These are phyloP conservation scores for Zelonia costaricensis DNA, from an alignment of 208 protist genomes.

Conservation along the genomic window DNA sequence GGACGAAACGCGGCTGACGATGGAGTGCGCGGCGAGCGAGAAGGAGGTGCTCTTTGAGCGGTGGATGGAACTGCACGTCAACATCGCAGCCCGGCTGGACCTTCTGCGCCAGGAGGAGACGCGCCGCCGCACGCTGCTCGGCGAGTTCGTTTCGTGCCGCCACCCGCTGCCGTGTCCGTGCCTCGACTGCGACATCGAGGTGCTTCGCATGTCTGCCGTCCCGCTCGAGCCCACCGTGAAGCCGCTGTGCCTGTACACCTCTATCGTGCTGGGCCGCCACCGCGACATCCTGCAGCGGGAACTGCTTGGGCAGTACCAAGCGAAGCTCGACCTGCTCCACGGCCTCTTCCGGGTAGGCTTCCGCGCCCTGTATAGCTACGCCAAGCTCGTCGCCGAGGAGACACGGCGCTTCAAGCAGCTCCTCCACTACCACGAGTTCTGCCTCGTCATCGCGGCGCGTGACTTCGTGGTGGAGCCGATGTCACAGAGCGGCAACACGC, in stretches of 20 bases:
- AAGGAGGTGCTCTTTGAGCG: conserved; percentile 37
- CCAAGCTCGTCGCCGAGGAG: conserved; percentile 44
- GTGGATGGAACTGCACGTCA: conserved; percentile 24
- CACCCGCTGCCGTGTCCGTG: conserved; percentile 44
- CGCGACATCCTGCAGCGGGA: conserved; percentile 25
- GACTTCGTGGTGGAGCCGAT: too few relatives aligned
- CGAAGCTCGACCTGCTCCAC: conserved; percentile 23
- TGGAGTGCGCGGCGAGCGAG: conserved; percentile 21
- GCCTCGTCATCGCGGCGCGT: conserved; percentile 28
- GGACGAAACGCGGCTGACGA: background rate
- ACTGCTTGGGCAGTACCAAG: conserved; percentile 28
- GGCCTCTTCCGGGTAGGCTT: conserved; percentile 23
- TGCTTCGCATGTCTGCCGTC: conserved; percentile 52
- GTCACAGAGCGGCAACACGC: background rate
- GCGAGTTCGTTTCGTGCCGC: conserved; percentile 53
- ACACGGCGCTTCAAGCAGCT: conserved; percentile 33
- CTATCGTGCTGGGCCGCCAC: conserved; percentile 38
- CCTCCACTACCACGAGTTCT: conserved; percentile 49
- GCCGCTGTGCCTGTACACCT: conserved; percentile 41
- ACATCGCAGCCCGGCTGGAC: conserved; percentile 15
- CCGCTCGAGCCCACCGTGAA: conserved; percentile 37
- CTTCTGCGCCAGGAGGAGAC: conserved; percentile 49
- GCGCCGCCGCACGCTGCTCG: conserved; percentile 33
- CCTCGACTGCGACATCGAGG: conserved; percentile 46
- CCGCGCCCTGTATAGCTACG: conserved; percentile 28